Base-by-base conservation (phyloP, 345 rosid species). In the Acer saccharum region DNA sequence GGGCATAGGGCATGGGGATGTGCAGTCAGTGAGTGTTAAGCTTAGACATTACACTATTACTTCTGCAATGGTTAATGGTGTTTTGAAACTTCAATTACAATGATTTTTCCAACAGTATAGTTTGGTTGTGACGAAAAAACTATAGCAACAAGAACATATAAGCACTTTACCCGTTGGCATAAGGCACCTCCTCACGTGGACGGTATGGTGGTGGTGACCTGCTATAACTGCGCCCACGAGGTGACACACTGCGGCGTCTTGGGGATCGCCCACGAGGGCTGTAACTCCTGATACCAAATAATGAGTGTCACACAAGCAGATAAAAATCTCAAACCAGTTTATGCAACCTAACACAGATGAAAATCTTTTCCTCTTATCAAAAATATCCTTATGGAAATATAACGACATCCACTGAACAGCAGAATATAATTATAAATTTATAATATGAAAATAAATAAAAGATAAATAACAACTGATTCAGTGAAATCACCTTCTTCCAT, bases 201-300 rank as follows among this genome's bases (percentile, higher is more conserved):
- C 97, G 93, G 77, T 90, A 86, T 9, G 55, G 55, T 3, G 87
- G 89, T 65, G 99, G 99, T 69, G 99, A 96, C 81, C 88, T 91
- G 86, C 99, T 96, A 81, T 86, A 87, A 86, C 92, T 88, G 73
- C 93, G 95, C 18, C 97, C 95, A 76, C 90, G 97, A 83, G 98
- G 98, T 76, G 98, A 88, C n/a, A 79, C 60, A 29, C 98, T 93
- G 82, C 92, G 97, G 35, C 94, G 97, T 75, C 89, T 88, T 21
- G 96, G 96, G 60, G 98, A 90, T 79, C 96, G 82, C 58, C 88
- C 96, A 63, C 90, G 97, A 74, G 98, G 99, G 73, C 99, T 96
- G 83, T 87, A 86, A 79, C 97, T 94, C 88, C 98, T 91, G 85
- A 75, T 70, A 32, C 78, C 54, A 18, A 76, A 48, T 27, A 68